Evolutionary conservation across 2,329 filamentous ascomycete genomes (phyloP), one percentile per base, ranked within the genome.

Genomic region (Alternaria brassicae): DNA sequence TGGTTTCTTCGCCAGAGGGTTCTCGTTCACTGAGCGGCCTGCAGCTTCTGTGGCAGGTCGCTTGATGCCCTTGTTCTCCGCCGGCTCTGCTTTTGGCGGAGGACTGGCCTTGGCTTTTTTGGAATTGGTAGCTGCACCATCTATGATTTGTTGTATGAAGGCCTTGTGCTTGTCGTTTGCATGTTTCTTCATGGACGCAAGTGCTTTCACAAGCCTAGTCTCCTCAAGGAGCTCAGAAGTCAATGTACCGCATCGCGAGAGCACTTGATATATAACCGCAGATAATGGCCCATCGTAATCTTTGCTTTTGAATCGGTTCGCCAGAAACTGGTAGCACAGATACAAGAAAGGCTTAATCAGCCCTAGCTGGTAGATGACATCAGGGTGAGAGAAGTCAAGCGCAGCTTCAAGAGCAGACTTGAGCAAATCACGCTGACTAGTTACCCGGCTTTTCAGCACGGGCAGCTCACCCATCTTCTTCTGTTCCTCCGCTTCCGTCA

Each of bases 111-210:
- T 76, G 15, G 71, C 60, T 56, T 77, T 78, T 61, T 79, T 77
- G 7, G 77, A 74, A 34, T 80, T 60, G 64, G 83, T 79, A 1
- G 82, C 68, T 48, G 74, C 77, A 48, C 74, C 67, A 62, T 81
- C 71, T 72, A 84, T 77, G 45, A 90, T 88, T 59, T 84, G 83
- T 34, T 84, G 82, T 4, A 89, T 85, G 45, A 89, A 79, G 4
- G 82, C 83, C 67, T 89, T 89, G 47, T 87, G 85, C 52, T 89
- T 85, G 0, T 85, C 82, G 68, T 91, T 88, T 25, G 87, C 89
- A 68, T 87, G 88, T 69, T 86, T 88, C 60, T 83, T 83, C 70
- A 90, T 86, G 8, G 86, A 83, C 61, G 86, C 86, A 39, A 88
- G 82, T 15, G 91, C 84, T 54, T 85, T 87, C 57, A 86, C 84